Evolutionary conservation across 352 stramenopile genomes (phyloP).

Genomic region (Phytophthora pinifolia): DNA sequence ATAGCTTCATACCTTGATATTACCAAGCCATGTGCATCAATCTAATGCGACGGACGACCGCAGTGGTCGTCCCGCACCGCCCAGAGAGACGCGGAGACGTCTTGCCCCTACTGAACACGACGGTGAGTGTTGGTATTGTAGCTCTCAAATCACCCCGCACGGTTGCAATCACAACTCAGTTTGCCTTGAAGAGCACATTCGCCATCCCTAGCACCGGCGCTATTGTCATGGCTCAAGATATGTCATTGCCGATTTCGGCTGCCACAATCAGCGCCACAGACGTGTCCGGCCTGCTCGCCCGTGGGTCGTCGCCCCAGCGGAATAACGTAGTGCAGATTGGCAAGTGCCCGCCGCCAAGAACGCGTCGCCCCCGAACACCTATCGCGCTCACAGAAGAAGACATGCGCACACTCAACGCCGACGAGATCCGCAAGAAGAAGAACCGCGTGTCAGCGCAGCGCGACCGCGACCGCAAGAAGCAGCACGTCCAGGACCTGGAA

Average conservation of each 20-base stretch:
- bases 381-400: conserved; percentile 57
- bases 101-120: not conserved
- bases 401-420: conserved; percentile 35
- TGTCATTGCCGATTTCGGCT: conserved; percentile 15
- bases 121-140: conserved; percentile 30
- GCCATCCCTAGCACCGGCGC: conserved; percentile 1
- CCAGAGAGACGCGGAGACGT: not conserved
- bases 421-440: conserved; percentile 64
- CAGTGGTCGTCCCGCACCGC: conserved; percentile 1
- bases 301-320: conserved; percentile 23
- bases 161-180: conserved; percentile 21
- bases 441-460: conserved; percentile 65
- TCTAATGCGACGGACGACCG: conserved; percentile 1
- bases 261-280: conserved; percentile 30
- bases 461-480: conserved; percentile 58
- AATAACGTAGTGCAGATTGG: conserved; percentile 24
- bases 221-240: conserved; percentile 23
- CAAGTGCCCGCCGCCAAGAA: conserved; percentile 32
- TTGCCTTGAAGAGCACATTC: conserved; percentile 15
- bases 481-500: conserved; percentile 57
- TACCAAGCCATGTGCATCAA: conserved; percentile 28
- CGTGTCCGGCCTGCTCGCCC: conserved; percentile 29
- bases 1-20: conserved; percentile 31
- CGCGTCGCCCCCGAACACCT: conserved; percentile 36
- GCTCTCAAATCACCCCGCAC: conserved; percentile 7